A percentile compares a stretch with the other conserved stretches of the same genome.
Conservation (phyloP, 176 grass and related monocot species). For the Musa troglodytarum region DNA sequence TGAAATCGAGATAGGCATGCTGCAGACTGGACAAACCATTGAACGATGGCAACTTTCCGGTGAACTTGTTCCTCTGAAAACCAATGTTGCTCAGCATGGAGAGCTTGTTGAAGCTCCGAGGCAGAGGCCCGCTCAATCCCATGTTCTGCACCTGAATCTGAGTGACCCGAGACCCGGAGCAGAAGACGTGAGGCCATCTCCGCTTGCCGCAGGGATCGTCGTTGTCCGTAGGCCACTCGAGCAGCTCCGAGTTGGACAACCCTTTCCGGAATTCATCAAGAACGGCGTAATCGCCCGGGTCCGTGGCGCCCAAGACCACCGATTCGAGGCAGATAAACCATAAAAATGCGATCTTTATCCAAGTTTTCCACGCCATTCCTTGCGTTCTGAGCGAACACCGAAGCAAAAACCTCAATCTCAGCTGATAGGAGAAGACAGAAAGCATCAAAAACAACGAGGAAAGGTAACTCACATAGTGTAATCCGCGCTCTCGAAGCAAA, state of each 20-base stretch:
- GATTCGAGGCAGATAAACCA: background rate
- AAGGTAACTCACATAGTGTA: background rate
- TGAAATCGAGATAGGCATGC: constrained; percentile 6
- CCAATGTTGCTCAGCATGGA: constrained; percentile 3
- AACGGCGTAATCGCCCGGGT: constrained; percentile 42
- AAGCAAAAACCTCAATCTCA: background rate
- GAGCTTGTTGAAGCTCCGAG: constrained; percentile 3
- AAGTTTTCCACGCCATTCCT: background rate
- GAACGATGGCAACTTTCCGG: constrained; percentile 5
- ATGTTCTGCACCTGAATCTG: constrained; percentile 9
- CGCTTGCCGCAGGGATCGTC: constrained; percentile 40
- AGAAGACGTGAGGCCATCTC: constrained; percentile 52
- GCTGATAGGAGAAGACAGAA: background rate
- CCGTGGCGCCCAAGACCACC: constrained; percentile 1
- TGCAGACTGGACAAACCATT: constrained; percentile 9
- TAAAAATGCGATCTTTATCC: background rate
- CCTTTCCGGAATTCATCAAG: constrained; percentile 38
- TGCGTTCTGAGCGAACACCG: background rate
- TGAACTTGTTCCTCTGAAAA: constrained; percentile 8
- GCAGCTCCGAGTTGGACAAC: constrained; percentile 37
- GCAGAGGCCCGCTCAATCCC: constrained; percentile 9
- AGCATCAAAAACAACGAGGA: background rate
- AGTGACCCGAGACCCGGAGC: background rate
- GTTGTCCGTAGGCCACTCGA: constrained; percentile 36
- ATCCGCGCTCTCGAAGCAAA: too few relatives aligned